A percentile compares a stretch with the other conserved stretches of the same genome.
Evolutionary conservation across 2,329 filamentous ascomycete genomes (phyloP).

Genomic region (Xylariaceae sp.): DNA sequence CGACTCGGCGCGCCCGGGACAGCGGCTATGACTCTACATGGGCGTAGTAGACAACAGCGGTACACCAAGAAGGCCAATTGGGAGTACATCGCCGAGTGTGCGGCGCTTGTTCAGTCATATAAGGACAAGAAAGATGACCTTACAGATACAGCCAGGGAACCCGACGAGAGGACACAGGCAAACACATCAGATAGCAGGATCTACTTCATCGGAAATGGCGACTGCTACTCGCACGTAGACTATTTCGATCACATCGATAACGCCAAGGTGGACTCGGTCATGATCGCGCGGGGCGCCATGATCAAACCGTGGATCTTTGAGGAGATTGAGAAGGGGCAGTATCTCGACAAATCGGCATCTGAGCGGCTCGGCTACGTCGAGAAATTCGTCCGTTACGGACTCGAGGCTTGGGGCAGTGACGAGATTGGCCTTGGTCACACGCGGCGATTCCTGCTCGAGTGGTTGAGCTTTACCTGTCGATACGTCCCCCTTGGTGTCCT

Average conservation of each 20-base stretch:
- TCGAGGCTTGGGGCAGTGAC: constrained; percentile 94
- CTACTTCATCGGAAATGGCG: constrained; percentile 94
- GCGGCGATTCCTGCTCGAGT: constrained; percentile 87
- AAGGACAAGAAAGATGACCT: constrained; percentile 63
- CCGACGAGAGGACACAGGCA: constrained; percentile 69
- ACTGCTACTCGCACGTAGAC: constrained; percentile 89
- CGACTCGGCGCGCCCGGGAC: constrained; percentile 73
- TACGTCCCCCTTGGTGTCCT: constrained; percentile 88
- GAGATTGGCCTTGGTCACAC: constrained; percentile 91
- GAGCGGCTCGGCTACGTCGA: constrained; percentile 84
- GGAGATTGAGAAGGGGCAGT: constrained; percentile 87
- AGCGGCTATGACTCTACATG: constrained; percentile 93
- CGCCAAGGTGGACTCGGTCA: constrained; percentile 82
- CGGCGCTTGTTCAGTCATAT: constrained; percentile 75
- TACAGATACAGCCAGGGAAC: constrained; percentile 72
- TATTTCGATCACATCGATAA: constrained; percentile 76
- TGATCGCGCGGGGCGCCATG: constrained; percentile 92
- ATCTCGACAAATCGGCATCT: constrained; percentile 87
- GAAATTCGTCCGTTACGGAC: constrained; percentile 82
- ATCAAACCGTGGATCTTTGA: constrained; percentile 99
- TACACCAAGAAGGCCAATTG: constrained; percentile 93
- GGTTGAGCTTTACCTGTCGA: constrained; percentile 87
- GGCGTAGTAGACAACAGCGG: constrained; percentile 86
- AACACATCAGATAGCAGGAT: constrained; percentile 63
- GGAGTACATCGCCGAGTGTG: constrained; percentile 88